Percentiles rank a stretch among this genome's conserved stretches.
Evolutionary conservation across 805 yeast genomes (phyloP).

Genomic region (Metahyphopichia silvanorum): DNA sequence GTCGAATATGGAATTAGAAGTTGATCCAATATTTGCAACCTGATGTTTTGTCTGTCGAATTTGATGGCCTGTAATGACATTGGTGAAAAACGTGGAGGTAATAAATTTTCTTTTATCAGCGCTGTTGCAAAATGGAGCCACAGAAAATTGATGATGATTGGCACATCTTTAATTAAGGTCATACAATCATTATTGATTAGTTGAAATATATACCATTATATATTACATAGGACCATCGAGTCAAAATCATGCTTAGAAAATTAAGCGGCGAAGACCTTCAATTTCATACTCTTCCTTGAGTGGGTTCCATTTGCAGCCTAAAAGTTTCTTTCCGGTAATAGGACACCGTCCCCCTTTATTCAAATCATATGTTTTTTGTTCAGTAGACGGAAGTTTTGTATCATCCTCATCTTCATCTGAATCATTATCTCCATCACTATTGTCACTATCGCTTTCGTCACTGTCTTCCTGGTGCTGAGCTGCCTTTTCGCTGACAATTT

Average conservation of each 20-base stretch:
- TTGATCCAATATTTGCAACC: conserved; percentile 74
- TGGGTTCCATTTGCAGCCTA: conserved; percentile 69
- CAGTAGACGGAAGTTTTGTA: conserved; percentile 5
- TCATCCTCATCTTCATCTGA: conserved; percentile 13
- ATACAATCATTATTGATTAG: background rate
- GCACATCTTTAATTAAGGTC: background rate
- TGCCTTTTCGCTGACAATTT: conserved; percentile 19
- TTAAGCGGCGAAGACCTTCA: conserved; percentile 73
- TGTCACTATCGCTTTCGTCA: conserved; percentile 7
- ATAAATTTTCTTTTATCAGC: background rate
- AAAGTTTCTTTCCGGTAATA: conserved; percentile 64
- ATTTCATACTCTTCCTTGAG: conserved; percentile 62
- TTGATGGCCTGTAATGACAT: conserved; percentile 57
- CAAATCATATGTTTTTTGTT: conserved; percentile 22
- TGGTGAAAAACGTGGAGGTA: conserved; percentile 1
- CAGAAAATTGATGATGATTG: background rate
- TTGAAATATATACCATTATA: too few species aligned
- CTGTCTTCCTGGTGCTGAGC: too few species aligned
- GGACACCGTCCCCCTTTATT: conserved; percentile 76
- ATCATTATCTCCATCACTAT: conserved; percentile 13
- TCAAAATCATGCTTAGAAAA: conserved; percentile 49
- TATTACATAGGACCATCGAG: too few species aligned
- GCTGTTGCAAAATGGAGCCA: background rate
- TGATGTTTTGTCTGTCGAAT: conserved; percentile 46
- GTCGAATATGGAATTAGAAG: conserved; percentile 77